Conservation (phyloP, 768 basidiomycete species). For the Lyophyllum semitale region DNA sequence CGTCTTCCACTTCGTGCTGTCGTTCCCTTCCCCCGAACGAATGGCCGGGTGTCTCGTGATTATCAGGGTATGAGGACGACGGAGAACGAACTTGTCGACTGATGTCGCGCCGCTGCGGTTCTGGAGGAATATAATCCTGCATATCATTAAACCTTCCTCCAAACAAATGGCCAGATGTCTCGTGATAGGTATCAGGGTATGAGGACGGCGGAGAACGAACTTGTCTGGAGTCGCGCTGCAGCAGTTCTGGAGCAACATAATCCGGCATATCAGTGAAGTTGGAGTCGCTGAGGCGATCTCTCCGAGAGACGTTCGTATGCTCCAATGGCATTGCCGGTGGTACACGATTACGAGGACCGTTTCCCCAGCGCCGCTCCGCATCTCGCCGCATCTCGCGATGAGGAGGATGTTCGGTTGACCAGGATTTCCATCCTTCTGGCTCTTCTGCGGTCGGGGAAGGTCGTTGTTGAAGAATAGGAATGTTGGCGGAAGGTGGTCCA, state of each 20-base stretch:
- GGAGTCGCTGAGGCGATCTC: too few relatives aligned
- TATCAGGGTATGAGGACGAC: slow-evolving; percentile 16
- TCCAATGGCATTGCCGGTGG: too few relatives aligned
- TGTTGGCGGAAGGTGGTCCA: slow-evolving; percentile 14
- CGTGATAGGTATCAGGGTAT: too few relatives aligned
- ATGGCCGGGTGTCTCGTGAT: slow-evolving; percentile 15
- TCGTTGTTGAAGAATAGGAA: slow-evolving; percentile 16
- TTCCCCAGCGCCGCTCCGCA: slow-evolving; percentile 6
- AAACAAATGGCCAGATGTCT: too few relatives aligned
- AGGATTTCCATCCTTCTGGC: slow-evolving; percentile 15
- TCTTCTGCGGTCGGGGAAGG: slow-evolving; percentile 15
- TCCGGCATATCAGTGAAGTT: slow-evolving; percentile 11
- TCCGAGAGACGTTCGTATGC: too few relatives aligned
- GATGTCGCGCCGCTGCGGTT: background rate
- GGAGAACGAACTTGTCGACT: slow-evolving; percentile 16
- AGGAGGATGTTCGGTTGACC: slow-evolving; percentile 8
- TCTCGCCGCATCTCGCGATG: slow-evolving; percentile 17
- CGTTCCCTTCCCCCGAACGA: slow-evolving; percentile 21
- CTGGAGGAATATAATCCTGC: slow-evolving; percentile 11
- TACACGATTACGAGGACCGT: slow-evolving; percentile 6
- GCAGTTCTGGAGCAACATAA: slow-evolving; percentile 8
- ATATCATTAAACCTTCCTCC: too few relatives aligned
- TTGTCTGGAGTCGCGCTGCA: background rate
- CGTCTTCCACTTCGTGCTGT: slow-evolving; percentile 13
- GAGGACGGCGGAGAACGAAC: slow-evolving; percentile 17